Conservation (phyloP, 2,329 filamentous ascomycete genomes). For the Nothopassalora personata region DNA sequence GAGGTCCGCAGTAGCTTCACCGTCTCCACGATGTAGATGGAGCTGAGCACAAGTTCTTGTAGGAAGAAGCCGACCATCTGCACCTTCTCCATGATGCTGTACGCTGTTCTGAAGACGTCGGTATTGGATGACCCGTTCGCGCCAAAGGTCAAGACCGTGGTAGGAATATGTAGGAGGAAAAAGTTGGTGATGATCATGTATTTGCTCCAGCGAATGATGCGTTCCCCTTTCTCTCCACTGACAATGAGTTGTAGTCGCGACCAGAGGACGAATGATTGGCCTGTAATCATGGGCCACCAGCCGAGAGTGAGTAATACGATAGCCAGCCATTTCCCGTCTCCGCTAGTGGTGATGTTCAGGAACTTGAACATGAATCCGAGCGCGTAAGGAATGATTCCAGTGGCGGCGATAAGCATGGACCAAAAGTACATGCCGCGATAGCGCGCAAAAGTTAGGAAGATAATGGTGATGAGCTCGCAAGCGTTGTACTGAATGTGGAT, state of each 20-base stretch:
- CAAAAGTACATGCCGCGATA: conserved; percentile 48
- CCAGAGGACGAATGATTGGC: conserved; percentile 49
- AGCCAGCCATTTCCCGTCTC: conserved; percentile 21
- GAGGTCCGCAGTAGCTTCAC: conserved; percentile 21
- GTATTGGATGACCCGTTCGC: conserved; percentile 36
- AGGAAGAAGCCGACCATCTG: conserved; percentile 42
- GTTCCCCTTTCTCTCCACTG: conserved; percentile 38
- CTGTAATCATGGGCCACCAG: conserved; percentile 58
- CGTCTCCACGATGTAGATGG: conserved; percentile 30
- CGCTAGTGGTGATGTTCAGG: conserved; percentile 33
- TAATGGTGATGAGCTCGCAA: conserved; percentile 43
- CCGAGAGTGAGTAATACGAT: conserved; percentile 43
- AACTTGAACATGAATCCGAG: conserved; percentile 46
- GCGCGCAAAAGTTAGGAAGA: conserved; percentile 45
- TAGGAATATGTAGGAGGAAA: conserved; percentile 50
- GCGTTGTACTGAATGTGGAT: conserved; percentile 26
- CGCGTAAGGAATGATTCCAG: conserved; percentile 44
- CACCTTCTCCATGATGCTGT: conserved; percentile 42
- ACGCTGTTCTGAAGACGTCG: conserved; percentile 33
- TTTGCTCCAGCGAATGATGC: conserved; percentile 46
- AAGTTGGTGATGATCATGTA: conserved; percentile 55
- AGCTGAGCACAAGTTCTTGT: conserved; percentile 35
- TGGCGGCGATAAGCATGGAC: conserved; percentile 41
- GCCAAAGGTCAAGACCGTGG: conserved; percentile 52
- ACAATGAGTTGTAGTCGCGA: conserved; percentile 58